These are phyloP conservation scores for bread wheat (Triticum aestivum) DNA, from an alignment of 176 grass and related monocot species.

Conservation along the genomic window DNA sequence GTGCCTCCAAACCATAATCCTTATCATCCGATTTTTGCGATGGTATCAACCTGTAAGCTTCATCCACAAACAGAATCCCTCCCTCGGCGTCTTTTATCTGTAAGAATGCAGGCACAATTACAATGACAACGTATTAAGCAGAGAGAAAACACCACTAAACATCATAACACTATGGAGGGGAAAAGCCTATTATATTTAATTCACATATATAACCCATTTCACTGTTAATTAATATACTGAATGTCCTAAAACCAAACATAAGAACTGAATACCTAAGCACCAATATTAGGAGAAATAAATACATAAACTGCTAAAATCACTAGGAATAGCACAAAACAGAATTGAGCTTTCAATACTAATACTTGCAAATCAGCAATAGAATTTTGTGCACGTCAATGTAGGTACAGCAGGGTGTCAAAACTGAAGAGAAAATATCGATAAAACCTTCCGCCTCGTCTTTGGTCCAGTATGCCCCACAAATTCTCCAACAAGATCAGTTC, in stretches of 20 bases:
- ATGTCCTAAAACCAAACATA: neutral
- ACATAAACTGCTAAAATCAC: neutral
- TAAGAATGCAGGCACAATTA: neutral
- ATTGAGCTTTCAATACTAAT: neutral
- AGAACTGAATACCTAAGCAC: neutral
- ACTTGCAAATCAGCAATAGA: neutral
- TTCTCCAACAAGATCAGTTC: constrained; percentile 98
- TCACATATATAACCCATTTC: neutral
- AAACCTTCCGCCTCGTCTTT: constrained; percentile 91
- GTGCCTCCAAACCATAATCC: constrained; percentile 95
- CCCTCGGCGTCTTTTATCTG: constrained; percentile 92
- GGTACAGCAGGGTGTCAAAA: neutral
- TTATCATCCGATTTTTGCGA: constrained; percentile 88
- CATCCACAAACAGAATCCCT: constrained; percentile 92
- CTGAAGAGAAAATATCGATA: constrained; percentile 13
- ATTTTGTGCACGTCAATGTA: neutral
- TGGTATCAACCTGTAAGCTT: constrained; percentile 96
- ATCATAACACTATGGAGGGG: neutral
- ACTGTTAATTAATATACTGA: neutral
- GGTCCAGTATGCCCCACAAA: constrained; percentile 98
- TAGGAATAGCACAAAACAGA: neutral
- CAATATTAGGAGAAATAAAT: neutral
- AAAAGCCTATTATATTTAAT: neutral
- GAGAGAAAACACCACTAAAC: neutral
- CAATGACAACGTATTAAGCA: constrained; percentile 9